Conservation (phyloP, 164 flowering plant genomes). For the Platanus orientalis region DNA sequence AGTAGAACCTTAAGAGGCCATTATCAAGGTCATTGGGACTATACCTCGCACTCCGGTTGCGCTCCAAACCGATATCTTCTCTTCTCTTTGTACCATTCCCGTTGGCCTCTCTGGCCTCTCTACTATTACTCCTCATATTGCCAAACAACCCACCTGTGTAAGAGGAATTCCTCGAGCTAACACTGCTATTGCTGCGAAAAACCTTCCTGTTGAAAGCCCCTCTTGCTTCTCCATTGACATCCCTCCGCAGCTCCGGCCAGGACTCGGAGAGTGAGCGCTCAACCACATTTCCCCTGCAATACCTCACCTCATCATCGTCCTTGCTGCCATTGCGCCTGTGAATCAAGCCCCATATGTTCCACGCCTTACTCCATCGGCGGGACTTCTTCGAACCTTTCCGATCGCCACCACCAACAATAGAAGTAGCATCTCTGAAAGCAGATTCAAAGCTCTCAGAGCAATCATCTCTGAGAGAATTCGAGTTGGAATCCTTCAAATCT, state of each 20-base stretch:
- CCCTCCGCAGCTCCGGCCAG: conserved; percentile 69
- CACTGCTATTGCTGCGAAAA: conserved; percentile 60
- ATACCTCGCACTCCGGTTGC: conserved; percentile 51
- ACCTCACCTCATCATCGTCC: conserved; percentile 69
- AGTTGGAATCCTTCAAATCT: conserved; percentile 46
- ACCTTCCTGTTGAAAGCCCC: conserved; percentile 42
- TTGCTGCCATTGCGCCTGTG: conserved; percentile 47
- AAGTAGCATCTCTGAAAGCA: conserved; percentile 41
- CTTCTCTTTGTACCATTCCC: conserved; percentile 36
- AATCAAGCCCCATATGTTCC: conserved; percentile 88
- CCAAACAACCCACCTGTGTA: conserved; percentile 15
- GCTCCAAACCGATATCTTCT: conserved; percentile 50
- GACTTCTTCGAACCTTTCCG: conserved; percentile 61
- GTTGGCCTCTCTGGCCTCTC: conserved; percentile 37
- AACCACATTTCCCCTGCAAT: conserved; percentile 57
- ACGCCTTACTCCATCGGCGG: conserved; percentile 69
- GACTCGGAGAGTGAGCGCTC: conserved; percentile 80
- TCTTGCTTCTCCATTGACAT: conserved; percentile 35
- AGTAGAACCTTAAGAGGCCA: conserved; percentile 70
- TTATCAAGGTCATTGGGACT: conserved; percentile 55
- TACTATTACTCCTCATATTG: conserved; percentile 28
- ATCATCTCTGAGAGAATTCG: conserved; percentile 71
- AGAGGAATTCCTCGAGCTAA: no score
- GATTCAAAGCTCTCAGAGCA: conserved; percentile 59
- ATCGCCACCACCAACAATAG: conserved; percentile 34